Conservation (phyloP, 352 stramenopile genomes). For the Pythium myriotylum region DNA sequence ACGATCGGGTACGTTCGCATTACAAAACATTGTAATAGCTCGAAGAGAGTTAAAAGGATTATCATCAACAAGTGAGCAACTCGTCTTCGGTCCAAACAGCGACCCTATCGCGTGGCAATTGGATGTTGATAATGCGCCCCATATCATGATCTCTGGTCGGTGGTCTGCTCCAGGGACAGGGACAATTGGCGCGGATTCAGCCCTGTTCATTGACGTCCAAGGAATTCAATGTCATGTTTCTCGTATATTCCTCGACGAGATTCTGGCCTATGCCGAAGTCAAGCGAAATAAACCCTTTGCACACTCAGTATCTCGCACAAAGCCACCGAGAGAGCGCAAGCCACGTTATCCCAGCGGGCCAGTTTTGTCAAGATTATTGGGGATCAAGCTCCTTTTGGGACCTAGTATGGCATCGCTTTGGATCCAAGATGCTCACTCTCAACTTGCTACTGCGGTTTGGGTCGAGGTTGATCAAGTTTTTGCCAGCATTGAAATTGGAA, state of each 20-base stretch:
- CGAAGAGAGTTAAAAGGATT: conserved; percentile 11
- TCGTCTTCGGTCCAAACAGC: conserved; percentile 65
- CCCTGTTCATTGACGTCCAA: conserved; percentile 68
- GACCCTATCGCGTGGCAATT: conserved; percentile 78
- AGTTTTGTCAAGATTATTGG: neutral
- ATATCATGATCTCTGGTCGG: conserved; percentile 61
- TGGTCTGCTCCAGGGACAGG: conserved; percentile 45
- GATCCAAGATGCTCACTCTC: conserved; percentile 11
- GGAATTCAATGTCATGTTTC: conserved; percentile 72
- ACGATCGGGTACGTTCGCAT: conserved; percentile 36
- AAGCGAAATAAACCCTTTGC: neutral
- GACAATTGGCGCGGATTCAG: neutral
- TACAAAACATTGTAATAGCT: conserved; percentile 71
- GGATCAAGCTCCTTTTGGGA: conserved; percentile 65
- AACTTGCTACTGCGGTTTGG: conserved; percentile 31
- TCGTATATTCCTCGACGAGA: conserved; percentile 40
- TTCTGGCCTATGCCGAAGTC: conserved; percentile 12
- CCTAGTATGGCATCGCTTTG: conserved; percentile 69
- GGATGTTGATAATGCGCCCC: conserved; percentile 66
- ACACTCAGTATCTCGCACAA: no score
- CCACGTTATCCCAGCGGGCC: neutral
- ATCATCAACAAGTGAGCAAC: conserved; percentile 42
- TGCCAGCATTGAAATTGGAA: conserved; percentile 47
- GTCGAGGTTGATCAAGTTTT: conserved; percentile 65
- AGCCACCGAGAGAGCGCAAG: no score